These are phyloP conservation scores for Catharanthus roseus DNA, from an alignment of 257 asterid species.

Conservation along the genomic window DNA sequence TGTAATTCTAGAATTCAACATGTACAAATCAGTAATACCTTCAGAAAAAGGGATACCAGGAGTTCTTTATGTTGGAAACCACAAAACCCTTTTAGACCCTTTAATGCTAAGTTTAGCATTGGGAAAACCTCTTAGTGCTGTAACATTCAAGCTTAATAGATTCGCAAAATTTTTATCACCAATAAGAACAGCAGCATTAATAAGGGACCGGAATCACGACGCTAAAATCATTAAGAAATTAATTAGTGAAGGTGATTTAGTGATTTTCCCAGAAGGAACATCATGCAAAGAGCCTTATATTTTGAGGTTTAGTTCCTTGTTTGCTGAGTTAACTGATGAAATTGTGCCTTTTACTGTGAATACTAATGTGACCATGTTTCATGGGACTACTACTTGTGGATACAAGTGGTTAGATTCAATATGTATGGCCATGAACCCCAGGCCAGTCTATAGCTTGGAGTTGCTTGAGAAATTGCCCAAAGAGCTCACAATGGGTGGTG, in stretches of 20 bases:
- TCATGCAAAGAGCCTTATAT: conserved; percentile 90
- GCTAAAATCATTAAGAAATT: conserved; percentile 50
- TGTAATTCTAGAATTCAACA: conserved; percentile 33
- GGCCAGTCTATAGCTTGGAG: conserved; percentile 42
- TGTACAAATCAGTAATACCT: conserved; percentile 21
- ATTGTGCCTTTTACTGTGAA: conserved; percentile 83
- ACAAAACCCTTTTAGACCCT: conserved; percentile 78
- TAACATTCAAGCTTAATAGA: conserved; percentile 78
- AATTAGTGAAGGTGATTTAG: conserved; percentile 62
- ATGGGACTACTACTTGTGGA: too few relatives aligned
- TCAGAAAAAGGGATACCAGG: conserved; percentile 32
- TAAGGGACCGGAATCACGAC: conserved; percentile 54
- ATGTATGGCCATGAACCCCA: conserved; percentile 79
- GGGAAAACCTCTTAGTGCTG: conserved; percentile 57
- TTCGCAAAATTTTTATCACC: conserved; percentile 81
- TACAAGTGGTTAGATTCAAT: conserved; percentile 86
- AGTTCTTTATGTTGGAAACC: conserved; percentile 74
- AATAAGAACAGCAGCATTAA: conserved; percentile 54
- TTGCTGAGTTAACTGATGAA: conserved; percentile 74
- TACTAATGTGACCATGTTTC: too few relatives aligned
- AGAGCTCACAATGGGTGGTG: conserved; percentile 66
- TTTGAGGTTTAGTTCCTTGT: conserved; percentile 69
- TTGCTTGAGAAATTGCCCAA: conserved; percentile 53
- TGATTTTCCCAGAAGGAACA: conserved; percentile 92
- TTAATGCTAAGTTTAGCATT: conserved; percentile 60